Percentiles rank a stretch among this genome's conserved stretches.
These are phyloP conservation scores for Durotheca rogersii DNA, from an alignment of 495 filamentous ascomycete genomes.

Conservation along the genomic window DNA sequence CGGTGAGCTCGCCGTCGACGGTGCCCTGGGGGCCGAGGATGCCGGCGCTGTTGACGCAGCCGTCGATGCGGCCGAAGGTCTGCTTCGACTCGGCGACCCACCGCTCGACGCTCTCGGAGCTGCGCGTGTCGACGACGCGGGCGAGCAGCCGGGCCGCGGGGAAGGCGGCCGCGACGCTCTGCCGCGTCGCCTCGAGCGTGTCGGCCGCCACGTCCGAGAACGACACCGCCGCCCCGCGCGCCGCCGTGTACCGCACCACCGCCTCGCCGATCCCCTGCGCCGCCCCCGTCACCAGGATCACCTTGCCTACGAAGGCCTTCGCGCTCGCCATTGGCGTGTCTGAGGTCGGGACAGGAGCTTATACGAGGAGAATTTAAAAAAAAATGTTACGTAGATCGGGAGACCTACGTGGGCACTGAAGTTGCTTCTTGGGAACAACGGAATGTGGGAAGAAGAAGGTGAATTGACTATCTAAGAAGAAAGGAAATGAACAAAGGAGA, in stretches of 20 bases:
- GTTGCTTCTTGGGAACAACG: too few species aligned
- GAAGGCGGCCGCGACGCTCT: constrained; percentile 5
- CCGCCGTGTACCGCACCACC: constrained; percentile 46
- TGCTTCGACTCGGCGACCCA: constrained; percentile 22
- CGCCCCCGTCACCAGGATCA: constrained; percentile 53
- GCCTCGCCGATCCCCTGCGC: constrained; percentile 53
- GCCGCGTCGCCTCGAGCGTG: constrained; percentile 31
- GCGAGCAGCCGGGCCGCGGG: constrained; percentile 16
- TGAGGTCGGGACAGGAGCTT: too few species aligned
- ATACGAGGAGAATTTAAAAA: too few species aligned
- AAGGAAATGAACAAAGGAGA: too few species aligned
- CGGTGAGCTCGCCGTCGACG: constrained; percentile 12
- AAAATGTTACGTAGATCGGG: too few species aligned
- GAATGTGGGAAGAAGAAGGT: too few species aligned
- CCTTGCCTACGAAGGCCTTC: constrained; percentile 35
- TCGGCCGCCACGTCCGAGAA: constrained; percentile 45
- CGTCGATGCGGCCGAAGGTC: constrained; percentile 21
- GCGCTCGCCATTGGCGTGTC: constrained; percentile 26
- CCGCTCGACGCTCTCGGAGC: constrained; percentile 18
- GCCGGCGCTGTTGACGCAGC: constrained; percentile 26
- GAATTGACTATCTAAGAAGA: too few species aligned
- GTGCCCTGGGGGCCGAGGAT: constrained; percentile 13
- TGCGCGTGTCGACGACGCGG: constrained; percentile 12
- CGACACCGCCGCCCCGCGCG: constrained; percentile 49
- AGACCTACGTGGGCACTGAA: too few species aligned